These are phyloP conservation scores for Kluyveromyces dobzhanskii DNA, from an alignment of 805 yeast species.

Conservation along the genomic window DNA sequence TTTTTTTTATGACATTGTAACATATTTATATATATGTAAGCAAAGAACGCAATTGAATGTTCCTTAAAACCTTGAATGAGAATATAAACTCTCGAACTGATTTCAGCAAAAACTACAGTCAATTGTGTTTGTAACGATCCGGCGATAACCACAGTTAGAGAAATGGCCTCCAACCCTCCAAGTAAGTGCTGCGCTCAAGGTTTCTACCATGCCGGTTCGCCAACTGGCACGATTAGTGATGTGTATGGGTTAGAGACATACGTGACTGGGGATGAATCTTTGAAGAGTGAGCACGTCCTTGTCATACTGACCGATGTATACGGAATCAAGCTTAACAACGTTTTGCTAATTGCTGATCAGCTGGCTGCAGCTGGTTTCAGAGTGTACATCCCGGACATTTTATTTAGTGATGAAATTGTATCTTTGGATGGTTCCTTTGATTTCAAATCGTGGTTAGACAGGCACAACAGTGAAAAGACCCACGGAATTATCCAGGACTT, in stretches of 20 bases:
- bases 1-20: too few relatives aligned
- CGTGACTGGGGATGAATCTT: conserved; percentile 37
- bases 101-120: too few relatives aligned
- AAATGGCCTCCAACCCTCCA: conserved; percentile 46
- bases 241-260: conserved; percentile 40
- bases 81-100: too few relatives aligned
- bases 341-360: conserved; percentile 53
- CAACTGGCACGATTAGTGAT: conserved; percentile 36
- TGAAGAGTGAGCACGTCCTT: conserved; percentile 37
- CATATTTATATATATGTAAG: too few relatives aligned
- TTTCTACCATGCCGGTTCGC: conserved; percentile 41
- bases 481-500: conserved; percentile 42
- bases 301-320: conserved; percentile 63
- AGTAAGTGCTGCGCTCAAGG: conserved; percentile 40
- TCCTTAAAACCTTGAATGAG: too few relatives aligned
- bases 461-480: conserved; percentile 44
- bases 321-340: conserved; percentile 55
- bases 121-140: too few relatives aligned
- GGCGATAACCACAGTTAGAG: conserved; percentile 1
- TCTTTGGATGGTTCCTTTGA: conserved; percentile 19
- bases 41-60: too few relatives aligned
- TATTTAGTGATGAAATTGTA: conserved; percentile 41
- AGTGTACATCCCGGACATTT: conserved; percentile 70
- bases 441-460: conserved; percentile 41
- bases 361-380: conserved; percentile 56